Conservation (phyloP, 2,329 filamentous ascomycete species). For the Xylariaceae sp. region DNA sequence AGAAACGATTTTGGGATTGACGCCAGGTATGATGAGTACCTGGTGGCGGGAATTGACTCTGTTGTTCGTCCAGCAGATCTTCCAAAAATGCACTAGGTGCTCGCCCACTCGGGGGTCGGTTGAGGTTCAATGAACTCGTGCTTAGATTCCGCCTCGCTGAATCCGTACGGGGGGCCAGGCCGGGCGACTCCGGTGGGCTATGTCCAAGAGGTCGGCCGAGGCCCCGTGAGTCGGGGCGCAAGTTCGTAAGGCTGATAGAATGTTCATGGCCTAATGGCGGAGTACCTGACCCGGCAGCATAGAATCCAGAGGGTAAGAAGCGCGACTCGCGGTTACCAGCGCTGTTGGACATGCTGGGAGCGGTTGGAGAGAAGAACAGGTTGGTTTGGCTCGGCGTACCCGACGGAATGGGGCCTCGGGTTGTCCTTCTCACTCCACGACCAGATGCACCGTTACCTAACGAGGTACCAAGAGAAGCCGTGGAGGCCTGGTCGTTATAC, state of each 20-base stretch:
- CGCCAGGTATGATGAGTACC: slow-evolving; percentile 31
- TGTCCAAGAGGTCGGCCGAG: slow-evolving; percentile 51
- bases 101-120: slow-evolving; percentile 66
- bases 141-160: slow-evolving; percentile 50
- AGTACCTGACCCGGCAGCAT: slow-evolving; percentile 68
- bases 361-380: slow-evolving; percentile 95
- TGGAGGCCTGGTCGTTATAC: slow-evolving; percentile 61
- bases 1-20: slow-evolving; percentile 29
- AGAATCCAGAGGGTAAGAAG: slow-evolving; percentile 92
- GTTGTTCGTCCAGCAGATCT: slow-evolving; percentile 81
- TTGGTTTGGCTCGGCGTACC: slow-evolving; percentile 66
- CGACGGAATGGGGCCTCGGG: slow-evolving; percentile 55
- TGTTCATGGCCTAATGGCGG: slow-evolving; percentile 50
- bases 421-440: slow-evolving; percentile 55
- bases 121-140: slow-evolving; percentile 69
- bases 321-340: slow-evolving; percentile 68
- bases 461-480: slow-evolving; percentile 54
- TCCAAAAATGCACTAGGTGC: slow-evolving; percentile 90
- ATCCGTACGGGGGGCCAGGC: slow-evolving; percentile 45
- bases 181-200: slow-evolving; percentile 69
- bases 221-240: slow-evolving; percentile 61
- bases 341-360: slow-evolving; percentile 57
- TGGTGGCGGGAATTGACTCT: slow-evolving; percentile 51
- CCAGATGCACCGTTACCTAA: slow-evolving; percentile 50
- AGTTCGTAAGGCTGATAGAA: slow-evolving; percentile 63